Conservation (phyloP, 2,329 filamentous ascomycete species). For the Lachnum nothofagi region DNA sequence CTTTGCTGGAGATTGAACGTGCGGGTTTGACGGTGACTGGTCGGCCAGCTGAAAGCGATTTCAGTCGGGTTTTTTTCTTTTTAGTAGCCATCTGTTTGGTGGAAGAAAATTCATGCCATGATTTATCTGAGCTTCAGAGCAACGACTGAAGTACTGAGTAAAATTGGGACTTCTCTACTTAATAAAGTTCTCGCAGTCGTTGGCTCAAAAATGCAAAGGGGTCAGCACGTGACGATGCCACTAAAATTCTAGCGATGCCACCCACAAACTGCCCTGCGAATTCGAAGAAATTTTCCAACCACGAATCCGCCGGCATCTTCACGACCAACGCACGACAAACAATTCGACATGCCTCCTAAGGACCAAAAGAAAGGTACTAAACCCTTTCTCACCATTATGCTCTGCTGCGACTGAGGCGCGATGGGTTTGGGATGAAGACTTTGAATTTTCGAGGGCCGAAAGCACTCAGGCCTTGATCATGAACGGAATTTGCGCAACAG, state of each 20-base stretch:
- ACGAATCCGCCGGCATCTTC: conserved; percentile 8
- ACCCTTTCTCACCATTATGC: conserved; percentile 21
- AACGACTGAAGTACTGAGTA: too few species aligned
- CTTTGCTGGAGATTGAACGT: conserved; percentile 58
- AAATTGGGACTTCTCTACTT: too few species aligned
- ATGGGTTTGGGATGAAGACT: conserved; percentile 19
- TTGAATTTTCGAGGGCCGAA: conserved; percentile 18
- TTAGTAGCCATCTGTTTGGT: conserved; percentile 40
- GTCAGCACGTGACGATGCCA: too few species aligned
- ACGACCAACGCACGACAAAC: conserved; percentile 20
- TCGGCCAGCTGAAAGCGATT: conserved; percentile 49
- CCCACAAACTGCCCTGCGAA: too few species aligned
- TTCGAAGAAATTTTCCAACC: neutral
- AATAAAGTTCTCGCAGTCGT: too few species aligned
- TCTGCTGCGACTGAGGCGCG: conserved; percentile 9
- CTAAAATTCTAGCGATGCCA: too few species aligned
- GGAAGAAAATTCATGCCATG: too few species aligned
- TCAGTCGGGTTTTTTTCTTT: conserved; percentile 40
- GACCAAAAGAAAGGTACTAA: conserved; percentile 35
- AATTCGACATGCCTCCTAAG: conserved; percentile 32
- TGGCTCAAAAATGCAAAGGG: too few species aligned
- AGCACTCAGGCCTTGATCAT: conserved; percentile 5
- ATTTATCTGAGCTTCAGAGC: too few species aligned
- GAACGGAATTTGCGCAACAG: conserved; percentile 36
- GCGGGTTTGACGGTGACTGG: conserved; percentile 47